A percentile compares a stretch with the other conserved stretches of the same genome.
Conservation (phyloP, 495 filamentous ascomycete species). For the Pyrenopolyporus hunteri region DNA sequence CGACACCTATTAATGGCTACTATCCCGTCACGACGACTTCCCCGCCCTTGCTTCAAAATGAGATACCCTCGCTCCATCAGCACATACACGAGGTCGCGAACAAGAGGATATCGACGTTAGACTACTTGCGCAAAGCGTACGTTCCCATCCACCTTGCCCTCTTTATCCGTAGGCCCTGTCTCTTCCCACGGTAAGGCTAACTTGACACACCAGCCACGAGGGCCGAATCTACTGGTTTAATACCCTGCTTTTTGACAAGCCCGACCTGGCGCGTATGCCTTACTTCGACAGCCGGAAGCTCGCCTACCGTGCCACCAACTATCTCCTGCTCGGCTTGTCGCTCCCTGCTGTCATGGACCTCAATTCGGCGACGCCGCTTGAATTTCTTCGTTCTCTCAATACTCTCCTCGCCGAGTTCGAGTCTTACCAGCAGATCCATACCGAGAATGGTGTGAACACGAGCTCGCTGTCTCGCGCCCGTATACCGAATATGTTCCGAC, state of each 20-base stretch:
- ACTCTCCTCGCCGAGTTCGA: conserved; percentile 91
- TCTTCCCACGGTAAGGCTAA: no score
- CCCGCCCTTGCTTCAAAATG: conserved; percentile 44
- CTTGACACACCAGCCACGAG: conserved; percentile 69
- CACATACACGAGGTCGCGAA: conserved; percentile 88
- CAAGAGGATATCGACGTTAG: conserved; percentile 94
- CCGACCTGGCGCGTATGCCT: conserved; percentile 78
- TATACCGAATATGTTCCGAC: conserved; percentile 89
- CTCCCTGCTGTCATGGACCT: conserved; percentile 88
- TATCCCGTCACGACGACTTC: conserved; percentile 43
- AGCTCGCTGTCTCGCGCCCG: conserved; percentile 76
- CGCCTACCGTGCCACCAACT: conserved; percentile 85
- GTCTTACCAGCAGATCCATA: conserved; percentile 83
- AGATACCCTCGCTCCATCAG: conserved; percentile 62
- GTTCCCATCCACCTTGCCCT: conserved; percentile 41
- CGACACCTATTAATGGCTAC: conserved; percentile 36
- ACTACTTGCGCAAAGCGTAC: conserved; percentile 91
- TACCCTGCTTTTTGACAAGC: conserved; percentile 85
- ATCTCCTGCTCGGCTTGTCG: conserved; percentile 89
- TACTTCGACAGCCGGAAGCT: conserved; percentile 85
- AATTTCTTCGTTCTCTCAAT: conserved; percentile 88
- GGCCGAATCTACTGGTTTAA: conserved; percentile 98
- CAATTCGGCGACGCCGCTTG: conserved; percentile 72
- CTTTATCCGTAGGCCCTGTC: no score
- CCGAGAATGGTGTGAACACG: conserved; percentile 71